Base-by-base conservation (phyloP, 768 basidiomycete genomes). In the Daedaleopsis sinensis region DNA sequence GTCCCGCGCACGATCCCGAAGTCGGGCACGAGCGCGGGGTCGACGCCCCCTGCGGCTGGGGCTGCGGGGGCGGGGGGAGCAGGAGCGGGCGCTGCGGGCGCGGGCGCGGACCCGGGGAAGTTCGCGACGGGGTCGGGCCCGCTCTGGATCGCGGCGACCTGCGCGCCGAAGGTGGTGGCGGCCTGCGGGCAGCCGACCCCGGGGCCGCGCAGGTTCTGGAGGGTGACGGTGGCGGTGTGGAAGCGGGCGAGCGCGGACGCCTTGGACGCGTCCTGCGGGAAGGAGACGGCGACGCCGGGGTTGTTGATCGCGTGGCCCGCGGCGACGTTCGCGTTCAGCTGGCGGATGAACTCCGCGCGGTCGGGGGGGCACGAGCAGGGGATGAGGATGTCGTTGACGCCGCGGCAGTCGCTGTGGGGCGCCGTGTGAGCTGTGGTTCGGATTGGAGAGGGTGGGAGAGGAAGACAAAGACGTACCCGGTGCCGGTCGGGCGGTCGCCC, bases 151-250 rank as follows among this genome's bases (percentile, higher is more conserved):
- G 71, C 68, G 21, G 65, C 53, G 15, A 51, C 58, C 59, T 70
- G 72, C 8, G 69, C 82, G 23, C 76, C 65, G 67, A 87, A 84
- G 5, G 86, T 89, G 0, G 89, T 88, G 7, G 86, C 78, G 0
- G 80, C 81, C 27, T 82, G 78, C 3, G 89, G 88, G 70, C 87
- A 90, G 13, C 88, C 89, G 7, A 77, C 72, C 39, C 89, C 90
- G 0, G 86, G 76, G 0, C 88, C 89, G 48, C 79, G 77, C 39
- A 91, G 71, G 71, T 91, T 91, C 74, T 91, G 89, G 21, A 91
- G 76, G 0, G 89, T 88, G 27, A 88, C 81, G 1, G 83, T 67
- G 2, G 84, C 80, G 24, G 87, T 82, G 55, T 83, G 77, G 56
- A 91, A 74, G 18, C 78, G 74, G 10, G 76, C 72, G 47, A 67